Conservation (phyloP, 345 rosid genomes). For the Isatis tinctoria region DNA sequence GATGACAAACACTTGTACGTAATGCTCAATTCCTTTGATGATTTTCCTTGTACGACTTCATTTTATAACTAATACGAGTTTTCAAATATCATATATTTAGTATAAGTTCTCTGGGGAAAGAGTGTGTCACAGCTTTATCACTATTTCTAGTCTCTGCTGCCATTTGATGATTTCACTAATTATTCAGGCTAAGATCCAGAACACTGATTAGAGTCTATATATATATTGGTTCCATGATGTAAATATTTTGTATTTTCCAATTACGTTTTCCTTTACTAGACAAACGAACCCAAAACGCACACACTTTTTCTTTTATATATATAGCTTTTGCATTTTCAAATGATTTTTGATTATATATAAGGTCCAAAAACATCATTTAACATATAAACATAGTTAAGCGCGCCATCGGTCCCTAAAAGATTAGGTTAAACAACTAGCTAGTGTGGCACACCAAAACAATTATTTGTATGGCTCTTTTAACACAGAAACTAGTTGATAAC, state of each 20-base stretch:
- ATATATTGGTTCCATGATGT: background rate
- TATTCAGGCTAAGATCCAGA: background rate
- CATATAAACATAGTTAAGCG: background rate
- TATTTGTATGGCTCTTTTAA: background rate
- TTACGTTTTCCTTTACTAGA: background rate
- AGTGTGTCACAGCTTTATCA: background rate
- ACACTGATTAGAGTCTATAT: background rate
- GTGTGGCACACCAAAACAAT: background rate
- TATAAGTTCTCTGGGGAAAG: background rate
- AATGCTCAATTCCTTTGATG: background rate
- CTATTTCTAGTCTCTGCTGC: background rate
- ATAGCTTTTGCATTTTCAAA: background rate
- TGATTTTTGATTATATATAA: background rate
- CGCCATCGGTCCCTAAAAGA: background rate
- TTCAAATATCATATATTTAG: background rate
- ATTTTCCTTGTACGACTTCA: constrained; percentile 9
- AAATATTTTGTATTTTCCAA: background rate
- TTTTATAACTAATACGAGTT: background rate
- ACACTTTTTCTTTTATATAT: background rate
- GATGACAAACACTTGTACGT: background rate
- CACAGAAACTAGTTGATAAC: background rate
- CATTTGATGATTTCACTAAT: background rate
- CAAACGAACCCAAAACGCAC: background rate
- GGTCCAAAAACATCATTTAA: background rate
- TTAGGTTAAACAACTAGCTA: background rate